These are phyloP conservation scores for Asterophora parasitica DNA, from an alignment of 768 basidiomycete species.

Conservation along the genomic window DNA sequence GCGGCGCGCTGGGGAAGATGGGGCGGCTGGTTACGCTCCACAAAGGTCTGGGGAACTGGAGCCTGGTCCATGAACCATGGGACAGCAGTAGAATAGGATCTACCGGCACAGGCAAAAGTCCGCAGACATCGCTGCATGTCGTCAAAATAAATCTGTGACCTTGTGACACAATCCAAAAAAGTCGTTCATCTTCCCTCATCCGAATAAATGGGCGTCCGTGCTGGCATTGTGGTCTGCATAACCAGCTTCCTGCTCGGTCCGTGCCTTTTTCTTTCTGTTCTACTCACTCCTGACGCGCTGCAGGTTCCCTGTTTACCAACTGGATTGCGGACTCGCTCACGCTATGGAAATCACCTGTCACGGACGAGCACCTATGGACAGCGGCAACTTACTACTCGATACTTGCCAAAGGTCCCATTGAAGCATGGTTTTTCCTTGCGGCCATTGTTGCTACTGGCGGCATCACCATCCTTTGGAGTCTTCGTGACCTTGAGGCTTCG, in stretches of 20 bases:
- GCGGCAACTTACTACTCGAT: conserved; percentile 81
- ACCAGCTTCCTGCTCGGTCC: conserved; percentile 79
- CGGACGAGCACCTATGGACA: conserved; percentile 80
- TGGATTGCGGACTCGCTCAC: conserved; percentile 94
- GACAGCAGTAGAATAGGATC: conserved; percentile 16
- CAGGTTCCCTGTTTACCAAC: conserved; percentile 80
- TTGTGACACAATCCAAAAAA: conserved; percentile 8
- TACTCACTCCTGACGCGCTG: neutral
- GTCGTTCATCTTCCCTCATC: neutral
- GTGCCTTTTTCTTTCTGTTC: conserved; percentile 13
- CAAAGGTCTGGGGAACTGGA: conserved; percentile 22
- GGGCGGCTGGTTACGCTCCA: conserved; percentile 19
- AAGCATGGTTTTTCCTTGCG: conserved; percentile 53
- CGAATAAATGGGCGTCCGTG: conserved; percentile 59
- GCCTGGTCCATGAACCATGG: conserved; percentile 69
- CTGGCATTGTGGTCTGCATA: conserved; percentile 67
- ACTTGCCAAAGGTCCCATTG: conserved; percentile 58
- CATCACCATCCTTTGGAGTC: conserved; percentile 69
- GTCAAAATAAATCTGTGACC: conserved; percentile 8
- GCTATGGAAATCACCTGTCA: conserved; percentile 83
- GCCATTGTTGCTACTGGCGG: conserved; percentile 56
- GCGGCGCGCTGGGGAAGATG: conserved; percentile 20
- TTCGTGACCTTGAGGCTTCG: conserved; percentile 70
- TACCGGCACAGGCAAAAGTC: conserved; percentile 2
- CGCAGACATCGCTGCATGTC: conserved; percentile 15